Conservation (phyloP, 148 eudicot genomes). For the Rhododendron vialii region DNA sequence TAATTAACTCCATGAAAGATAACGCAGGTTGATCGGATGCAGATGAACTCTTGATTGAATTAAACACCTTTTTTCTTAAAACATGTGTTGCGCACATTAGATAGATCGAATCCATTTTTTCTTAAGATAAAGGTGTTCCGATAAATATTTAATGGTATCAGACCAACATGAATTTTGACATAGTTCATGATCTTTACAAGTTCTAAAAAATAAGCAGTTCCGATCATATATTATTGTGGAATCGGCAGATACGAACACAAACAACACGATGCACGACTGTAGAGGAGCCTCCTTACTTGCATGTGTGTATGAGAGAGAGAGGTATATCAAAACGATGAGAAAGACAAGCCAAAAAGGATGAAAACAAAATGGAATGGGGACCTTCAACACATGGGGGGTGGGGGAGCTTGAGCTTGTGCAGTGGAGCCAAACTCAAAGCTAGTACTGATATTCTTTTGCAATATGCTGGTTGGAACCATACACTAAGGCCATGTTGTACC, state of each 20-base stretch:
- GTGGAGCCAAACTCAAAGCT: constrained; percentile 4
- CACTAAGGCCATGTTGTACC: constrained; percentile 5
- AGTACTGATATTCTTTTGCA: constrained; percentile 11
- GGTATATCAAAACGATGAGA: background rate
- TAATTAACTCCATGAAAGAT: background rate
- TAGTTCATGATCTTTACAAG: background rate
- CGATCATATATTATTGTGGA: background rate
- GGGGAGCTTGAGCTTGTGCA: background rate
- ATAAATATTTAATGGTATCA: background rate
- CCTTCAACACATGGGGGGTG: constrained; percentile 13
- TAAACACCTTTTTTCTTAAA: background rate
- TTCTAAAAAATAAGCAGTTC: too few relatives aligned
- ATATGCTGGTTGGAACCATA: constrained; percentile 2
- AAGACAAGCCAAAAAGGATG: background rate
- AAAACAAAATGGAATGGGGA: constrained; percentile 11
- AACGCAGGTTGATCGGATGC: background rate
- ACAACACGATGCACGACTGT: background rate
- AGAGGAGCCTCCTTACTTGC: background rate
- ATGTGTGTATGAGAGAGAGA: background rate
- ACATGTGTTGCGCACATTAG: background rate
- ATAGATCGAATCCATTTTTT: background rate
- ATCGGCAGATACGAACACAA: background rate
- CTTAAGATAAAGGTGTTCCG: background rate
- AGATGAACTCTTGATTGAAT: background rate
- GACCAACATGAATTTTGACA: background rate